phyloP scores from a whole-genome alignment of 1,284 basidiomycete genomes.

The Schizophyllum amplum region DNA sequence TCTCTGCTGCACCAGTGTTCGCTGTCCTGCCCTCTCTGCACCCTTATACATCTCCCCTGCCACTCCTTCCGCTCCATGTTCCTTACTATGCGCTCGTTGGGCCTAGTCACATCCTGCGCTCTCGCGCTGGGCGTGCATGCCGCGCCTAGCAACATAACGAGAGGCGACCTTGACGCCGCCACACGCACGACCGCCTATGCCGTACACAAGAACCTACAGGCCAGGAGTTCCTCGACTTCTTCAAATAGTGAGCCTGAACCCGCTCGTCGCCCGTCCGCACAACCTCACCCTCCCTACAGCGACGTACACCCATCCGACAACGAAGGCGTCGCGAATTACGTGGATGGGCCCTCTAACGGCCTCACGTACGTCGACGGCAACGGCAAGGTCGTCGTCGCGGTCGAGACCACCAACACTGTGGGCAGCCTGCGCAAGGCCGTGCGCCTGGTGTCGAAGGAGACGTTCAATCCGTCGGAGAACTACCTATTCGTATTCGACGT shows the following conservation, averaged over 20 bases:
- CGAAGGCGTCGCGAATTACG: slow-evolving; percentile 41
- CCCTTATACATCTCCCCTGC: no score
- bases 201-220: slow-evolving; percentile 8
- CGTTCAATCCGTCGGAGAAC: slow-evolving; percentile 33
- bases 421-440: slow-evolving; percentile 30
- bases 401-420: slow-evolving; percentile 43
- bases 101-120: not conserved
- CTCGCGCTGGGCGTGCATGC: not conserved
- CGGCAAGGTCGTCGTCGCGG: slow-evolving; percentile 42
- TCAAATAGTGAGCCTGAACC: slow-evolving; percentile 11
- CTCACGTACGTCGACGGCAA: slow-evolving; percentile 31
- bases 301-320: slow-evolving; percentile 44
- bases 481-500: slow-evolving; percentile 49
- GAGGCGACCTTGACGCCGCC: not conserved
- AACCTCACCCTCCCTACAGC: slow-evolving; percentile 16
- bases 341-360: slow-evolving; percentile 24
- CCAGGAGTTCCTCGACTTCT: slow-evolving; percentile 11
- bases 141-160: not conserved
- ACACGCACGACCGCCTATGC: not conserved
- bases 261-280: not conserved
- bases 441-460: slow-evolving; percentile 46
- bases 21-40: not conserved
- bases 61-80: not conserved
- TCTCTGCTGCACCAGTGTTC: not conserved
- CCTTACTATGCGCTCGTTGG: not conserved